Base-by-base conservation (phyloP, 371 early-diverging fungal species). In the Mycotypha africana region DNA sequence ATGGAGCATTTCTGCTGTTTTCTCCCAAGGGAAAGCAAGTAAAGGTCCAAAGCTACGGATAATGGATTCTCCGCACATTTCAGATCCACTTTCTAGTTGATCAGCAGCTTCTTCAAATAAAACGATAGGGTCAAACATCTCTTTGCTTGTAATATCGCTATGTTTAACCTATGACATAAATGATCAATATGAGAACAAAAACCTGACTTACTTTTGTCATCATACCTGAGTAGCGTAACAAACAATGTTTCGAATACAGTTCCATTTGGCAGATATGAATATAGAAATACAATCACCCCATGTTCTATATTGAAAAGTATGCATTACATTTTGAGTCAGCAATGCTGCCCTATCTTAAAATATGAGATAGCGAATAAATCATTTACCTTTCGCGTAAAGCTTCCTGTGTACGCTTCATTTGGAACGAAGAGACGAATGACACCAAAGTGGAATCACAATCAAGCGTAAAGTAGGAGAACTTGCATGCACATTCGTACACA, bases 281-380 rank as follows among this genome's bases (percentile, higher is more conserved):
- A 45, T 46, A 8, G 71, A 53, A n/a, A 64, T 33, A 2, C 41
- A 54, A 35, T 66, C 67, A 10, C 71, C 71, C 71, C 71, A 70
- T 2, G 51, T 46, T 43, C 71, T 42, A 23, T 14, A 25, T 9
- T 28, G 12, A n/a, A n/a, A n/a, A n/a, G n/a, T n/a, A n/a, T n/a
- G n/a, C n/a, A n/a, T n/a, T n/a, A n/a, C n/a, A n/a, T 12, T 8
- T 28, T 28, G 8, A 28, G 30, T 28, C 30, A 24, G 7, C 4
- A 14, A 28, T n/a, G n/a, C n/a, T n/a, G n/a, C n/a, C n/a, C n/a
- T n/a, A n/a, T n/a, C n/a, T n/a, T n/a, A n/a, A 37, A 38, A 11
- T 21, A 30, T 33, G 42, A 30, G 25, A 24, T 19, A 22, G 0
- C 11, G 43, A 3, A 10, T 26, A 4, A 14, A 32, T 14, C 15